These are phyloP conservation scores for Ensete glaucum DNA, from an alignment of 176 grass and related monocot species.

Conservation along the genomic window DNA sequence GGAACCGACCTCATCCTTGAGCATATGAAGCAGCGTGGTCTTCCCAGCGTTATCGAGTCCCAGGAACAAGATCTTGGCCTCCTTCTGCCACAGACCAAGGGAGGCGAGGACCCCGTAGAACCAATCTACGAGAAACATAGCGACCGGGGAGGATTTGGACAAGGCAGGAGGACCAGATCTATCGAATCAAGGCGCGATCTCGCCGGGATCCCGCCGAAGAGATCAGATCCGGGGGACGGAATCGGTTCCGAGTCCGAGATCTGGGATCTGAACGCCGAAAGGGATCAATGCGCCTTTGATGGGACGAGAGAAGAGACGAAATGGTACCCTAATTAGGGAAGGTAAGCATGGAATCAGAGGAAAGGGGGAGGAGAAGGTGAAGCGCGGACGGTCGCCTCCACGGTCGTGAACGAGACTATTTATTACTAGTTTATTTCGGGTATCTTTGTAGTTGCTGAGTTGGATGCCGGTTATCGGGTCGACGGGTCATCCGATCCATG, in stretches of 20 bases:
- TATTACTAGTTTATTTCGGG: no score
- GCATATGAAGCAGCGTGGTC: conserved; percentile 12
- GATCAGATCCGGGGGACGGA: not conserved
- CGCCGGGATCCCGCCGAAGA: not conserved
- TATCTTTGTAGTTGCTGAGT: no score
- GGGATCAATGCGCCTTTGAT: not conserved
- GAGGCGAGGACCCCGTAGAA: conserved; percentile 9
- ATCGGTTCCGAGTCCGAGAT: not conserved
- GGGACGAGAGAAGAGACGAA: not conserved
- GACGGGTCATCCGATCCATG: no score
- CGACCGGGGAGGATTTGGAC: not conserved
- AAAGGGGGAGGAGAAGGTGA: not conserved
- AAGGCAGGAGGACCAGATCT: not conserved
- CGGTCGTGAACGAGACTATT: no score
- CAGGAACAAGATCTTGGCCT: conserved; percentile 8
- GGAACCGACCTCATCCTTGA: conserved; percentile 8
- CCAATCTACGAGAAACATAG: conserved; percentile 8
- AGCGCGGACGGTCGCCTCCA: not conserved
- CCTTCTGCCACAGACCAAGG: conserved; percentile 12
- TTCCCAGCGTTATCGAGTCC: conserved; percentile 9
- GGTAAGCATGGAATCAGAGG: not conserved
- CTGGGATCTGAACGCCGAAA: not conserved
- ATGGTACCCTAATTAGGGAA: not conserved
- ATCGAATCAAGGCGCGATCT: not conserved
- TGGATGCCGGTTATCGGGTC: no score